Percentiles rank a stretch among this genome's conserved stretches.
phyloP scores from a whole-genome alignment of 306 rosid species.

The Gillenia trifoliata region DNA sequence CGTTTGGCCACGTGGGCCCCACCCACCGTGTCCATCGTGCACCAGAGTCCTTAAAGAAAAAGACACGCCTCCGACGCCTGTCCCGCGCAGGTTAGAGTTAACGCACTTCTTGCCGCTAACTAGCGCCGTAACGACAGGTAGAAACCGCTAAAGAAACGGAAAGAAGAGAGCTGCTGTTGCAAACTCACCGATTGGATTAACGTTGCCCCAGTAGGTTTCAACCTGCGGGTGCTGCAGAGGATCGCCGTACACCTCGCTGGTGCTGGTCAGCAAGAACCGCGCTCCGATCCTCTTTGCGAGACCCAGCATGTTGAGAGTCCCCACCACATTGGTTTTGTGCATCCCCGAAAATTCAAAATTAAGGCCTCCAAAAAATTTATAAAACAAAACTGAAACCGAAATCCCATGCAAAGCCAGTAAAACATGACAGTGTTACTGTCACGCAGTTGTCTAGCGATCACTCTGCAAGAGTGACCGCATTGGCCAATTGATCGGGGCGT shows the following conservation, averaged over 20 bases:
- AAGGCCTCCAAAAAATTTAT: not conserved
- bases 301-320: constrained; percentile 94
- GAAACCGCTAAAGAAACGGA: not conserved
- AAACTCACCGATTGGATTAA: constrained; percentile 81
- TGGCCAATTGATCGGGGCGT: rapidly evolving
- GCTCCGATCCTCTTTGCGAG: constrained; percentile 91
- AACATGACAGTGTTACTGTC: too few species aligned
- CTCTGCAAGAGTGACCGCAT: too few species aligned
- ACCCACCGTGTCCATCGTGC: constrained; percentile 13
- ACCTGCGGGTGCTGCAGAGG: constrained; percentile 98
- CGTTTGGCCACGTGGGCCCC: constrained; percentile 19
- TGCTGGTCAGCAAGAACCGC: constrained; percentile 81
- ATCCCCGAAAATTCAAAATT: constrained; percentile 5
- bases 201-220: constrained; percentile 99
- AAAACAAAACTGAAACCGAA: not conserved
- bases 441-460: not conserved
- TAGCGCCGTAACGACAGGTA: constrained; percentile 5
- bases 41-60: not conserved
- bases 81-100: constrained; percentile 6
- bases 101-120: not conserved
- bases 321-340: constrained; percentile 97
- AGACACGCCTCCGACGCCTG: not conserved
- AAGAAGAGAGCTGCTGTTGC: not conserved
- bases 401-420: too few species aligned
- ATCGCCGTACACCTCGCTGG: constrained; percentile 98